Evolutionary conservation across 768 basidiomycete species (phyloP), one percentile per base, ranked within the genome.

Genomic region (Russula sp.): DNA sequence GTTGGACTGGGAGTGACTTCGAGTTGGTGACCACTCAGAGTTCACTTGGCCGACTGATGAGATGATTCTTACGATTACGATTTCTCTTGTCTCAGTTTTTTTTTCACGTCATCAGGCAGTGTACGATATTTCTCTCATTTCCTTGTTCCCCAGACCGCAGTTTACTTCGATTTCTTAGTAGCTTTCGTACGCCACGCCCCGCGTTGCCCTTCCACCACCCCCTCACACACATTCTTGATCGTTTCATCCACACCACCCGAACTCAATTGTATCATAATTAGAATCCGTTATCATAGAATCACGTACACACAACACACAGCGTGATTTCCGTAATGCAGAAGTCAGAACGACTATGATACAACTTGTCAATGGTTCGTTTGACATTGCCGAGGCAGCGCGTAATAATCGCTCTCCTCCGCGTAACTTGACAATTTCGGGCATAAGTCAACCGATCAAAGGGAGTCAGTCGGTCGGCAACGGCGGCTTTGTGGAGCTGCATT

Each of bases 191-290:
- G 38, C 59, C 54, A 46, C 56, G 48, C 59, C 54, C 40, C 28
- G 48, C 40, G 59, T 24, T 56, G 48, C 54, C 51, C 64, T 51
- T 44, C 30, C 54, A 22, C 30, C 16, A 0, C 10, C 36, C 11
- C 30, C 30, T 1, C 30, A 8, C 30, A 30, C 36, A 36, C 36
- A 36, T 32, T 9, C 26, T 57, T 24, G 51, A 20, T 24, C 22
- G 14, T 22, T 36, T 38, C 50, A 48, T 48, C n/a, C 22, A n/a
- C n/a, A 34, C 22, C 38, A n/a, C 9, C n/a, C 38, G 8, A 24
- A 24, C 26, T 60, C 49, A 57, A 57, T 49, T 65, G 64, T 65
- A 65, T 57, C 20, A 48, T 48, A 46, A 30, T 30, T 48, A 48
- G 46, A 48, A 46, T 20, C n/a, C 9, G 44, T 46, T 22, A 46